Evolutionary conservation across 176 grass and related monocot species (phyloP), one percentile per base, ranked within the genome.

Genomic region (Carex kokanica): DNA sequence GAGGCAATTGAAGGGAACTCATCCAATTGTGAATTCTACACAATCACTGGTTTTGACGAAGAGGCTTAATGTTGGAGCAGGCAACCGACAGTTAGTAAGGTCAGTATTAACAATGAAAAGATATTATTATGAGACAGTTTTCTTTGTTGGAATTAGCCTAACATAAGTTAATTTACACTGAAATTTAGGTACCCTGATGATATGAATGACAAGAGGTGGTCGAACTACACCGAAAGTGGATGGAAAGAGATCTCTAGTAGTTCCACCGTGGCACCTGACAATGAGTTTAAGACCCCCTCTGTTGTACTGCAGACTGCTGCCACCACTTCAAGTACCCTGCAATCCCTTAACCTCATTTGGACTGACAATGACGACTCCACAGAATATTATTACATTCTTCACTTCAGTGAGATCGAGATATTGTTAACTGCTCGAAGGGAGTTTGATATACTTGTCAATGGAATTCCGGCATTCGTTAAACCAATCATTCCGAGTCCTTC

Each of bases 101-200:
- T 71, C 3, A 71, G 53, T 68, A 11, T 70, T 36, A 36, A 36
- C 34, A 4, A 36, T 36, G 34, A 36, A 4, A 36, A 36, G 34
- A 36, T 43, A 36, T 36, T 36, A 36, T 36, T 1, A 2, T 36
- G 34, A 36, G 2, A 36, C 24, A 36, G 3, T 36, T 4, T 0
- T 36, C 34, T 4, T 36, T 36, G 2, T 36, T 25, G 24, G 24
- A 25, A 32, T 4, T 36, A 36, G 2, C 3, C 3, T 25, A 25
- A 25, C 34, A 32, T 32, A 3, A 0, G 2, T 45, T 45, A 2
- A 41, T 7, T 41, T 41, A 4, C 2, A 12, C 36, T 0, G 15
- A 74, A 88, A 55, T 34, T 65, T 68, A 89, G 90, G 85, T 87
- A 83, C 25, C 90, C 90, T 3, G 6, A 56, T 6, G 90, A 92